phyloP scores from a whole-genome alignment of 169 alveolate species.

The Plasmodium vinckei region DNA sequence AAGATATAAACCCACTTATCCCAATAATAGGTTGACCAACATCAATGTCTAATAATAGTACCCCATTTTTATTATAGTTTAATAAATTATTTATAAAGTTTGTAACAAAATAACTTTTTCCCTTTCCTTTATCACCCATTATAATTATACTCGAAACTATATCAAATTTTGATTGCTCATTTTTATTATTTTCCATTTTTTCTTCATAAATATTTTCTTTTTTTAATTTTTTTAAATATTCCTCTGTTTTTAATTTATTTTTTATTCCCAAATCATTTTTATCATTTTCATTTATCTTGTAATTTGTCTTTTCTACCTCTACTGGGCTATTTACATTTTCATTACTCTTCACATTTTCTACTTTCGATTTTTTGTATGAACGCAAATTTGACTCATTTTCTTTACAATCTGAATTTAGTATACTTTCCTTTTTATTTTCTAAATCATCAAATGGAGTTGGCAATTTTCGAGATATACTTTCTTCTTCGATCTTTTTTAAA shows the following conservation, averaged over 20 bases:
- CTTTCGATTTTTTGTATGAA: slow-evolving; percentile 11
- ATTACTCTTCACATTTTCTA: not conserved
- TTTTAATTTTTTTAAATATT: not conserved
- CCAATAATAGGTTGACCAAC: slow-evolving; percentile 70
- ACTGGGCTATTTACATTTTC: not conserved
- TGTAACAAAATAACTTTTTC: slow-evolving; percentile 34
- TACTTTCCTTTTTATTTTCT: no score
- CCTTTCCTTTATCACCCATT: slow-evolving; percentile 63
- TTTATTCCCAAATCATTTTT: no score
- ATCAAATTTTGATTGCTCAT: not conserved
- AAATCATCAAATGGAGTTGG: no score
- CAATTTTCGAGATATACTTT: no score
- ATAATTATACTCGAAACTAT: slow-evolving; percentile 12
- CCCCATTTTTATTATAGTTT: slow-evolving; percentile 21
- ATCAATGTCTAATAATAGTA: slow-evolving; percentile 46
- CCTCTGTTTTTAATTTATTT: no score
- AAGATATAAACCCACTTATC: slow-evolving; percentile 45
- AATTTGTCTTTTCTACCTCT: not conserved
- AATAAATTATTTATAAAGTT: slow-evolving; percentile 45
- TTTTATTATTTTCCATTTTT: not conserved
- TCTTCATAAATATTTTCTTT: slow-evolving; percentile 5
- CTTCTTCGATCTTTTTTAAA: not conserved
- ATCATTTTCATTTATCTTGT: not conserved
- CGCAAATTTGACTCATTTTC: no score
- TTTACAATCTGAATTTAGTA: no score